Conservation (phyloP, 345 rosid species). For the Corchorus olitorius region DNA sequence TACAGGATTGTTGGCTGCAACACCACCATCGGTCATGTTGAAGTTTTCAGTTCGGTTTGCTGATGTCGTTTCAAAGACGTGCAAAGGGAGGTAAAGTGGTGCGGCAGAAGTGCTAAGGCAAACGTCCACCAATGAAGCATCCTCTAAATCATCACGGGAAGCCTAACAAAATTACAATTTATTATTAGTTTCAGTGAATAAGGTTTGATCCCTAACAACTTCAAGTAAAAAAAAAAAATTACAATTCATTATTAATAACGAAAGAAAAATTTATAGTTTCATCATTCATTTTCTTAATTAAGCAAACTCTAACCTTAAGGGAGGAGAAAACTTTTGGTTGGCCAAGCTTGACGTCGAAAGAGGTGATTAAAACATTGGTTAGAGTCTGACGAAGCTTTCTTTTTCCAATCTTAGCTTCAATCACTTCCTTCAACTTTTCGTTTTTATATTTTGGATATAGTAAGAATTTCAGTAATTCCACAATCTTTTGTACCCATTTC, state of each 20-base stretch:
- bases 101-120: constrained; percentile 61
- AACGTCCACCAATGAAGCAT: constrained; percentile 47
- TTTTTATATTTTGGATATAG: constrained; percentile 47
- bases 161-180: not conserved
- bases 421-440: constrained; percentile 28
- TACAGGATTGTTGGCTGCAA: constrained; percentile 60
- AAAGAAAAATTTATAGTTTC: too few species aligned
- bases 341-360: constrained; percentile 47
- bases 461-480: constrained; percentile 21
- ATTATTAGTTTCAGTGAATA: too few species aligned
- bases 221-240: not conserved
- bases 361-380: constrained; percentile 47
- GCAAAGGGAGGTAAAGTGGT: constrained; percentile 51
- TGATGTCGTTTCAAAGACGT: constrained; percentile 30
- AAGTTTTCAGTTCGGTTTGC: constrained; percentile 18
- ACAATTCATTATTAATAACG: too few species aligned
- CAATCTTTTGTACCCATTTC: not conserved
- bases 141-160: constrained; percentile 18
- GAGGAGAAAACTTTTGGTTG: constrained; percentile 52
- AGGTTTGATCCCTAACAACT: too few species aligned
- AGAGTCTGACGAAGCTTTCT: constrained; percentile 31
- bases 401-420: constrained; percentile 39
- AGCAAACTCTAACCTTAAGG: constrained; percentile 38
- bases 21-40: constrained; percentile 51
- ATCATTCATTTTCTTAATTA: constrained; percentile 31